These are phyloP conservation scores for Endogone sp. DNA, from an alignment of 192 early-diverging fungal genomes.

Conservation along the genomic window DNA sequence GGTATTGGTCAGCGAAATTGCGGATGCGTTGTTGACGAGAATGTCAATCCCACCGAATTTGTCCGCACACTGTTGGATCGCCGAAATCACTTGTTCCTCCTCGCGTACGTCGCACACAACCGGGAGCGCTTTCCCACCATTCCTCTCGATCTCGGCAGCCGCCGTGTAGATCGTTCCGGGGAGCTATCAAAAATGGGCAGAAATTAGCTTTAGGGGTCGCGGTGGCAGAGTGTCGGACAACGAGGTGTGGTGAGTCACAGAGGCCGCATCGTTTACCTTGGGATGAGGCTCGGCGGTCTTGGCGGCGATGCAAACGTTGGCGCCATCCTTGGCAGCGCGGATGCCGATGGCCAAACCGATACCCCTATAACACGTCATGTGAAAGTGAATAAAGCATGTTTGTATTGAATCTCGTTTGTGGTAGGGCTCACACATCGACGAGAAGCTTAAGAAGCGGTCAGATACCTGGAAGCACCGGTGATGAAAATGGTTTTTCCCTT, in stretches of 20 bases:
- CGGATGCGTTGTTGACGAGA: constrained; percentile 77
- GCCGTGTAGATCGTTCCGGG: constrained; percentile 83
- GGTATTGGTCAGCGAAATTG: constrained; percentile 64
- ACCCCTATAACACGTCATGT: constrained; percentile 34
- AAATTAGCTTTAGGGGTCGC: background rate
- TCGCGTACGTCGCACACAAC: constrained; percentile 82
- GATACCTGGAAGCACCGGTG: constrained; percentile 52
- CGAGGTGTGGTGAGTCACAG: too few relatives aligned
- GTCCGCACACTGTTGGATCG: constrained; percentile 59
- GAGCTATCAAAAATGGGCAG: constrained; percentile 42
- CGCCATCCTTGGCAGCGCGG: constrained; percentile 58
- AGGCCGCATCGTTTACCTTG: constrained; percentile 30
- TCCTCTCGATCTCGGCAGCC: constrained; percentile 66
- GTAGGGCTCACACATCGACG: background rate
- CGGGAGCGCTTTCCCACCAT: constrained; percentile 72
- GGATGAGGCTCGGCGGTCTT: constrained; percentile 70
- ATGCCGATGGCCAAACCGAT: constrained; percentile 77
- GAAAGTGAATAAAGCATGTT: background rate
- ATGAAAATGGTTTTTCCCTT: constrained; percentile 51
- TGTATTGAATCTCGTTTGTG: background rate
- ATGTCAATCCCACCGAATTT: constrained; percentile 82
- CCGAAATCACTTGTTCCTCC: constrained; percentile 66
- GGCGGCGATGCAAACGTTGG: constrained; percentile 68
- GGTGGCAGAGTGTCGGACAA: background rate
- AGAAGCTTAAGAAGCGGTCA: background rate